A percentile compares a stretch with the other conserved stretches of the same genome.
These are phyloP conservation scores for Penicillium griseofulvum DNA, from an alignment of 2,329 filamentous ascomycete species.

Conservation along the genomic window DNA sequence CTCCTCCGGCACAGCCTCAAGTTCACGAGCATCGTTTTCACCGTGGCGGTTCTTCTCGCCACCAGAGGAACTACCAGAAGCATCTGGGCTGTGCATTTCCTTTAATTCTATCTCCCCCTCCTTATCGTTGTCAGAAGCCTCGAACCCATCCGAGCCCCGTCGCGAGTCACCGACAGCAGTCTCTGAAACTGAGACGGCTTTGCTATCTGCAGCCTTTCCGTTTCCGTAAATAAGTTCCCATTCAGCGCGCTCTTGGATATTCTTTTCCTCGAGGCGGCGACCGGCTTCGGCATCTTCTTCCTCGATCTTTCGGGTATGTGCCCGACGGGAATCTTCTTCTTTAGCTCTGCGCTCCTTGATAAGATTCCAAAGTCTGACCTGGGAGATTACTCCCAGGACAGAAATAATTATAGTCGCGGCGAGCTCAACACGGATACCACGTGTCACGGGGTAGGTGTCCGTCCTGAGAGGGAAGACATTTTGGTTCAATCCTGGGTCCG, in stretches of 20 bases:
- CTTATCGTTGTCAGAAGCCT: slow-evolving; percentile 22
- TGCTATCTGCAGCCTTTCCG: slow-evolving; percentile 39
- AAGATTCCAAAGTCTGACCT: slow-evolving; percentile 81
- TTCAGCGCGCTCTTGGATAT: slow-evolving; percentile 45
- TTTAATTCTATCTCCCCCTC: slow-evolving; percentile 23
- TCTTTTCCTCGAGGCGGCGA: slow-evolving; percentile 52
- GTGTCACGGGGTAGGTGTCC: slow-evolving; percentile 78
- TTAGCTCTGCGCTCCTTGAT: slow-evolving; percentile 57
- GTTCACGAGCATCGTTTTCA: neutral
- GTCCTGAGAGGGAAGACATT: slow-evolving; percentile 75
- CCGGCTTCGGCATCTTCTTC: slow-evolving; percentile 69
- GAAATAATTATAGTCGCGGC: slow-evolving; percentile 73
- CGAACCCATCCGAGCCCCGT: slow-evolving; percentile 17
- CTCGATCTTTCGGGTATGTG: slow-evolving; percentile 56
- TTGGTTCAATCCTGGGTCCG: slow-evolving; percentile 62
- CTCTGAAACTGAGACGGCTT: slow-evolving; percentile 30
- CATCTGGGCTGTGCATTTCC: slow-evolving; percentile 21
- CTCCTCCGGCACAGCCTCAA: slow-evolving; percentile 17
- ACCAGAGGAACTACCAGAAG: slow-evolving; percentile 23
- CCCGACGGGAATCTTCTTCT: slow-evolving; percentile 46
- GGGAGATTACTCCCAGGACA: slow-evolving; percentile 74
- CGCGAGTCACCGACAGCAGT: slow-evolving; percentile 26
- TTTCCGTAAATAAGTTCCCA: slow-evolving; percentile 81
- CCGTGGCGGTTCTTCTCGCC: slow-evolving; percentile 9
- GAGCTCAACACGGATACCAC: slow-evolving; percentile 80